Base-by-base conservation (phyloP, 2,329 filamentous ascomycete genomes). In the Fusarium sp. region DNA sequence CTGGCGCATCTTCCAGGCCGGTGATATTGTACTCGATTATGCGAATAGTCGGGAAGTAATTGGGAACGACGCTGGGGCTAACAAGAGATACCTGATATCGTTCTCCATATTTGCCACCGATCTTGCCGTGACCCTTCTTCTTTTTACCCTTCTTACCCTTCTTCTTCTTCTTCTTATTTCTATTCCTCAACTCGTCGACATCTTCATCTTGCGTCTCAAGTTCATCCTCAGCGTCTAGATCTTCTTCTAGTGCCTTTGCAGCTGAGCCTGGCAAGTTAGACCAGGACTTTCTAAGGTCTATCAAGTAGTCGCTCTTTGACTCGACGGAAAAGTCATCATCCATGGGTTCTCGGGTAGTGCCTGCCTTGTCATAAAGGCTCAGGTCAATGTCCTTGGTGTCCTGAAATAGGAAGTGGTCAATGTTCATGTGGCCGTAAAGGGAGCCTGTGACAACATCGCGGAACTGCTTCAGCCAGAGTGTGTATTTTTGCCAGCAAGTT, bases 401-500 rank as follows among this genome's bases (percentile, higher is more conserved):
- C 77, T 98, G 94, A 22, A 99, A 85, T 79, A 98, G 89, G 82
- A 99, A 99, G 82, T 99, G 96, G 78, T 99, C 96, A 74, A 98
- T 93, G 79, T 99, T 99, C 96, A 99, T 98, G 81, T 99, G 96
- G 4, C 96, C 96, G 79, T 93, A 99, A 11, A 97, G 80, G 32
- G 90, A 91, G 18, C 90, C 91, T 26, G 95, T 88, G 26, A 99
- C 88, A 42, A 99, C 92, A 81, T 99, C 96, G 39, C 96, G 93
- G 82, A 95, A 99, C 81, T 97, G 94, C 75, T 91, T 89, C 78
- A 96, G 85, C 94, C 95, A 98, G 8, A 98, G 85, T 0, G 94
- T 93, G 82, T 98, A 99, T 81, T 97, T 98, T 81, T 98, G 96
- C 95, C 96, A 99, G 84, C 96, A 99, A 0, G 93, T 95, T 85